Conservation (phyloP, 1,284 basidiomycete genomes). For the Malassezia sp. region DNA sequence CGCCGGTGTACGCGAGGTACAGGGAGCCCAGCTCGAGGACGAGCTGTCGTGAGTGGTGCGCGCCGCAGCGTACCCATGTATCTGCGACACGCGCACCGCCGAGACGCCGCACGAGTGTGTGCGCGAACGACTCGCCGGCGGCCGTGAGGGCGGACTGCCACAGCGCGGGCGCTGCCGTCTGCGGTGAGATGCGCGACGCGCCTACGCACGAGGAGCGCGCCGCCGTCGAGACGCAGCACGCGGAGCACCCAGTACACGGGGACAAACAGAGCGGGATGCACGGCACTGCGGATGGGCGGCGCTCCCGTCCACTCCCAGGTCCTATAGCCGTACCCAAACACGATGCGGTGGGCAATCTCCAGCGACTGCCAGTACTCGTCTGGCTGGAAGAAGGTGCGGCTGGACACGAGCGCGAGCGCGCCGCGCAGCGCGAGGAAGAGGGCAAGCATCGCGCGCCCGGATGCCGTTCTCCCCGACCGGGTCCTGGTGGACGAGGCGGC, state of each 20-base stretch:
- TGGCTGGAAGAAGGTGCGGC: conserved; percentile 78
- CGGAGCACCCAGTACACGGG: conserved; percentile 63
- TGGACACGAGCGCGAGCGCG: conserved; percentile 1
- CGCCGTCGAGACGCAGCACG: conserved; percentile 51
- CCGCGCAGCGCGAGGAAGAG: background rate
- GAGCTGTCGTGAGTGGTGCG: conserved; percentile 52
- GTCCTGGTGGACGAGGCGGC: too few species aligned
- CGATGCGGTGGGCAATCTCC: conserved; percentile 75
- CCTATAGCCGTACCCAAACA: conserved; percentile 80
- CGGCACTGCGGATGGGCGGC: conserved; percentile 45
- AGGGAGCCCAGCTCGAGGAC: conserved; percentile 72
- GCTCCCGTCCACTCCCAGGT: conserved; percentile 81
- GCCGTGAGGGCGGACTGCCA: conserved; percentile 71
- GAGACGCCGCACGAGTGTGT: conserved; percentile 55
- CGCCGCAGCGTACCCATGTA: conserved; percentile 55
- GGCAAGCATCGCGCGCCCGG: background rate
- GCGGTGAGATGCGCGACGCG: background rate
- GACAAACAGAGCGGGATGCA: conserved; percentile 56
- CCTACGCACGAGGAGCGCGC: conserved; percentile 27
- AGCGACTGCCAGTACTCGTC: conserved; percentile 94
- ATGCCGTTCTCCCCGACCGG: too few species aligned
- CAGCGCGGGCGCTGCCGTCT: background rate
- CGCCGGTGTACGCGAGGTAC: conserved; percentile 72
- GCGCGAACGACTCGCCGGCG: conserved; percentile 65
- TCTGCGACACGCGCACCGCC: conserved; percentile 56